Evolutionary conservation across 2,329 filamentous ascomycete species (phyloP), one percentile per base, ranked within the genome.

Genomic region (Coleophoma crateriformis): DNA sequence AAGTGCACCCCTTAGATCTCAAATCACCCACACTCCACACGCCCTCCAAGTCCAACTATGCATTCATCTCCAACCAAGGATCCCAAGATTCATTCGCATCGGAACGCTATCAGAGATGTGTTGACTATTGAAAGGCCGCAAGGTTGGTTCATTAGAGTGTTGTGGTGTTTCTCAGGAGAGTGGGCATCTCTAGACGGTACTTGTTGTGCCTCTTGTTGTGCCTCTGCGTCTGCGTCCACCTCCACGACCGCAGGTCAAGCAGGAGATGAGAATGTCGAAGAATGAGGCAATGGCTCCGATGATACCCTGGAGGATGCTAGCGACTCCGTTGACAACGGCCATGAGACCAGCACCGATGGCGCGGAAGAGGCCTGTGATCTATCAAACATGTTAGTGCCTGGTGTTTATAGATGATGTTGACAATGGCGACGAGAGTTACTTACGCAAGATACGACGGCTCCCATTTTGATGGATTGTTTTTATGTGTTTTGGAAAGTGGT

Each of bases 301-400:
- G 53, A 66, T 63, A 8, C 57, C 60, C 52, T 61, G 54, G n/a
- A 64, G 58, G 32, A 64, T 54, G n/a, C 51, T 50, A 37, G 62
- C 77, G 54, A 81, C 78, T 46, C 71, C 75, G 56, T 78, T 77
- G 54, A 81, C 72, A 54, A 81, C 71, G 55, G 72, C 72, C 71
- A 78, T 65, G 38, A 66, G 55, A 39, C 59, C 59, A 22, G 57
- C 49, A 33, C 64, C 64, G 51, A 66, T 65, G 46, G 64, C 60
- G 35, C 57, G 61, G 58, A 62, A 65, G 39, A 65, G 42, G 48
- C 54, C 52, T 32, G 55, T 53, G 48, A 66, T 64, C 64, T 66
- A 40, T 56, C 8, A 27, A 27, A 27, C 27, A 19, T 27, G 27
- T 27, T 27, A 27, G 27, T 27, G 27, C 27, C 27, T 27, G 27